Base-by-base conservation (phyloP, 129 eudicot species). In the Flaveria sonorensis region DNA sequence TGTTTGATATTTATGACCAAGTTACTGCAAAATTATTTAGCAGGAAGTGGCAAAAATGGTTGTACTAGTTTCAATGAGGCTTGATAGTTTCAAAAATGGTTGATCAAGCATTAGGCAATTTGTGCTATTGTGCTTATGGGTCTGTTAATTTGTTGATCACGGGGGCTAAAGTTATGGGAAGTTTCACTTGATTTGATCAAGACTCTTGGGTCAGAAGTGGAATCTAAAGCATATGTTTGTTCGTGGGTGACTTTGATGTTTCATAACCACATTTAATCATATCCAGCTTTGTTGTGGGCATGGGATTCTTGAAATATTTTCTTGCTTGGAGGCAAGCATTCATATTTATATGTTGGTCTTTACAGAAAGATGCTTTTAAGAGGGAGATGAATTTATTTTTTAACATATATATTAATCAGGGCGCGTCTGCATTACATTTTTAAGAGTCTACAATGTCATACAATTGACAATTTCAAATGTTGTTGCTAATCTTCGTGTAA, bases 221-320 rank as follows among this genome's bases (percentile, higher is more conserved):
- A 85, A 84, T 78, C 77, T 61, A 89, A 87, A 36, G 66, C 23
- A 26, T 28, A 2, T 28, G 32, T 28, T 28, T 28, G 32, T 78
- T 20, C 10, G 15, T 71, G 76, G 47, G 8, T 71, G 51, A 16
- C 21, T 47, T 46, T 65, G 15, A 46, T 77, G 46, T 71, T 70
- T 18, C 15, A 65, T 55, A 72, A 56, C 77, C 70, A 12, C 8
- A 55, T 84, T 45, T 19, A 15, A 68, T 68, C 20, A 1, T 42
- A 75, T 85, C 46, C 88, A 89, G 97, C 96, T 93, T 79, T 96
- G 98, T 64, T 90, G 97, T 77, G 95, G 98, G n/a, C 92, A 93
- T 66, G 97, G 97, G 36, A 91, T 93, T 78, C 97, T 32, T 32
- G 39, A 5, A 32, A 32, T 32, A 32, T 32, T 32, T 32, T 32